Conservation (phyloP, 2,329 filamentous ascomycete genomes). For the Xylariales sp. region DNA sequence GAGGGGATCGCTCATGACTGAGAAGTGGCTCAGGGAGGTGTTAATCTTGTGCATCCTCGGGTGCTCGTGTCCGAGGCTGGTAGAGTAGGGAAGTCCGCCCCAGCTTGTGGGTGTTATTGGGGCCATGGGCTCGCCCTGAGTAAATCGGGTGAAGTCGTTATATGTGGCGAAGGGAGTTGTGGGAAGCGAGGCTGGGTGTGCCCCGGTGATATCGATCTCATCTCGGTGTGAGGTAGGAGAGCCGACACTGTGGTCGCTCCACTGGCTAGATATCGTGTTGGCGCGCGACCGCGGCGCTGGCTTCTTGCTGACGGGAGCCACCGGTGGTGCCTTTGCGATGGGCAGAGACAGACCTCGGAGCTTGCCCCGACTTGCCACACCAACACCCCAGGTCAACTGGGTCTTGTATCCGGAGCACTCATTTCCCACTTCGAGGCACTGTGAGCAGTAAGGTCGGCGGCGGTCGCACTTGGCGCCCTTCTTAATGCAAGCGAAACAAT, state of each 20-base stretch:
- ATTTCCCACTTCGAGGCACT: conserved; percentile 85
- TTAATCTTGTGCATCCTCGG: conserved; percentile 40
- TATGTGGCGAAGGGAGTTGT: conserved; percentile 27
- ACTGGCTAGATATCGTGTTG: conserved; percentile 37
- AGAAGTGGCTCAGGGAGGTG: conserved; percentile 10
- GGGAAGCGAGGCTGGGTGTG: conserved; percentile 37
- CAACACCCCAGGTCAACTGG: conserved; percentile 92
- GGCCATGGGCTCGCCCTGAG: conserved; percentile 39
- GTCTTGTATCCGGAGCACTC: conserved; percentile 97
- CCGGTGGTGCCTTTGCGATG: conserved; percentile 57
- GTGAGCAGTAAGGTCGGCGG: conserved; percentile 88
- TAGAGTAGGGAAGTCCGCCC: conserved; percentile 43
- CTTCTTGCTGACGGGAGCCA: conserved; percentile 46
- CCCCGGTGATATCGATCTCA: conserved; percentile 30
- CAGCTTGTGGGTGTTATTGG: conserved; percentile 38
- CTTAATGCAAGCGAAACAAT: conserved; percentile 92
- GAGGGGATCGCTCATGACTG: conserved; percentile 17
- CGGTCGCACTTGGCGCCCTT: conserved; percentile 83
- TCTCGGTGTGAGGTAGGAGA: conserved; percentile 26
- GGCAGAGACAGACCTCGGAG: conserved; percentile 80
- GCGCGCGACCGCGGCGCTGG: conserved; percentile 38
- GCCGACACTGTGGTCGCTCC: conserved; percentile 33
- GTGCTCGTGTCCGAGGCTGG: conserved; percentile 32
- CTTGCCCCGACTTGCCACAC: conserved; percentile 92
- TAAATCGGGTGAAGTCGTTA: conserved; percentile 49